Evolutionary conservation across 495 filamentous ascomycete genomes (phyloP), one percentile per base, ranked within the genome.

Genomic region (Poronia punctata): DNA sequence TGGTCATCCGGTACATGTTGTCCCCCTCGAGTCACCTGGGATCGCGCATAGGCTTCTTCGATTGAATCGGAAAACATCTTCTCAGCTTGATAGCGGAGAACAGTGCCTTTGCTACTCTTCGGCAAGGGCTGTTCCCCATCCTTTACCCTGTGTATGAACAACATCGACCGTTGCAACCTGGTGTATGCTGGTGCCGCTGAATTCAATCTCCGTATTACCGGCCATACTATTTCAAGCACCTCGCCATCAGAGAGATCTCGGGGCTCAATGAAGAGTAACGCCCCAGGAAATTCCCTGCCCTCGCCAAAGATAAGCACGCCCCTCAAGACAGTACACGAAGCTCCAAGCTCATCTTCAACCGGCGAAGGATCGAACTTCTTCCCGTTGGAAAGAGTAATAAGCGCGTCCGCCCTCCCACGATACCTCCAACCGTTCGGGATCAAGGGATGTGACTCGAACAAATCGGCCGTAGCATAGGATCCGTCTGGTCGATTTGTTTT

Each of bases 301-400:
- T 63, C 66, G 0, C 73, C 74, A 43, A 76, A 74, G 4, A 76
- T 54, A 4, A 75, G 50, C 9, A 65, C 65, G 37, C 75, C 66
- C 8, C 40, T 35, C n/a, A 74, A 18, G 4, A 65, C 40, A 1
- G 21, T 22, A 8, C 27, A 45, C 14, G 59, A 56, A 18, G 57
- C 43, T 10, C 45, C 36, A 8, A 78, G 61, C 3, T 53, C 49
- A 27, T 53, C 70, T 62, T 85, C 80, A 11, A 84, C 52, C 1
- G 74, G 74, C 14, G 76, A 69, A 5, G 80, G 79, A 44, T 80
- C 79, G 22, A 83, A 81, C 40, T 85, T 84, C 59, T 82, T 80
- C 0, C 80, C 80, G 10, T 80, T 85, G 11, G 76, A 60, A 4
- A 85, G 60, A 0, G 72, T 77, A 27, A 83, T 63, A 18, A 79